phyloP scores from a whole-genome alignment of 768 basidiomycete genomes.

The Lactarius indigo region DNA sequence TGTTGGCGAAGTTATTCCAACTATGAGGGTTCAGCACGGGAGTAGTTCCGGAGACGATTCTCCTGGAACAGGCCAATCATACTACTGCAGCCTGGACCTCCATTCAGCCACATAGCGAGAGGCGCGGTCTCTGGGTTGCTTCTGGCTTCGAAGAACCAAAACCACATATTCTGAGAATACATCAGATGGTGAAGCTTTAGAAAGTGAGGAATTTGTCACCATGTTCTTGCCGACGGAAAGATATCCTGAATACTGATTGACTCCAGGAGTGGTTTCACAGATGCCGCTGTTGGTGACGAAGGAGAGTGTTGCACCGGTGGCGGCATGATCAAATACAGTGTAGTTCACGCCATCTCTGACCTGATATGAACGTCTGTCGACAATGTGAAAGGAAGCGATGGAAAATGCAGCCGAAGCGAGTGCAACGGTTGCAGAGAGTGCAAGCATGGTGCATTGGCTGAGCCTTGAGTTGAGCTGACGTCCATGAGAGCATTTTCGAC shows the following conservation, averaged over 20 bases:
- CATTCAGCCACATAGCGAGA: conserved; percentile 5
- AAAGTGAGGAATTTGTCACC: background rate
- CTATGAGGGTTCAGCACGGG: conserved; percentile 11
- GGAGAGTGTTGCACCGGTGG: background rate
- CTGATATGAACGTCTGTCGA: conserved; percentile 2
- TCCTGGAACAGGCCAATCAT: conserved; percentile 11
- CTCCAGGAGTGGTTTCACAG: background rate
- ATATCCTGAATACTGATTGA: background rate
- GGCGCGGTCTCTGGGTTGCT: background rate
- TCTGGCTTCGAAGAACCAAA: conserved; percentile 8
- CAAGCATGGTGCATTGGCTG: too few species aligned
- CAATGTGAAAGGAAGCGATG: background rate
- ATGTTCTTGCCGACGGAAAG: background rate
- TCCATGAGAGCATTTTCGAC: too few species aligned
- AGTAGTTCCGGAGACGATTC: background rate
- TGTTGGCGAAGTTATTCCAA: conserved; percentile 15
- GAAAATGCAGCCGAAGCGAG: background rate
- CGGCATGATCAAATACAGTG: background rate
- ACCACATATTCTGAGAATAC: conserved; percentile 1
- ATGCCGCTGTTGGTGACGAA: background rate
- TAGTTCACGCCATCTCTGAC: background rate
- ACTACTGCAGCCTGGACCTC: background rate
- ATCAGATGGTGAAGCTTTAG: background rate
- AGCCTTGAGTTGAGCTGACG: too few species aligned
- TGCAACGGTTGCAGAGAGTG: too few species aligned